phyloP scores from a whole-genome alignment of 2,329 filamentous ascomycete species.

The Byssochlamys sp. region DNA sequence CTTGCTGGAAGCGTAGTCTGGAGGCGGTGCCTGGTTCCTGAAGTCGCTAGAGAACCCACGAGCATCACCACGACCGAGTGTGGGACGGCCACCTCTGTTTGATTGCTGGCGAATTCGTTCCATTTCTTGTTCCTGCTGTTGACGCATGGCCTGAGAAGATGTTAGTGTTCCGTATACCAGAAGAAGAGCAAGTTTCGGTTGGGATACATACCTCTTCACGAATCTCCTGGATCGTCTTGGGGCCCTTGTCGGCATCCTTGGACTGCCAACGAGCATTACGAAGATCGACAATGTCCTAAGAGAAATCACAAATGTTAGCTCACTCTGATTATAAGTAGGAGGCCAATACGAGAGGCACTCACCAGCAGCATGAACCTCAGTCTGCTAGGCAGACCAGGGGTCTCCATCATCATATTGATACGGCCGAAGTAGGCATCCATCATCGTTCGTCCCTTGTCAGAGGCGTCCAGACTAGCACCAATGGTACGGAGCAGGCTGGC shows the following conservation, averaged over 20 bases:
- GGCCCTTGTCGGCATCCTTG: constrained; percentile 85
- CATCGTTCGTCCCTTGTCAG: constrained; percentile 72
- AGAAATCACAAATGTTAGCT: not conserved
- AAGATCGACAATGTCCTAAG: constrained; percentile 70
- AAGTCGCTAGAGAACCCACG: constrained; percentile 70
- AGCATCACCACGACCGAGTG: constrained; percentile 73
- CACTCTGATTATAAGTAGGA: not conserved
- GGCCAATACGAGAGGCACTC: constrained; percentile 11
- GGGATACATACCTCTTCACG: constrained; percentile 58
- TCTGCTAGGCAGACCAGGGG: constrained; percentile 73
- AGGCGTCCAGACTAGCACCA: constrained; percentile 71
- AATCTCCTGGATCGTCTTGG: constrained; percentile 91
- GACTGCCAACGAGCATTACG: constrained; percentile 68
- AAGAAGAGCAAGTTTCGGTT: not conserved
- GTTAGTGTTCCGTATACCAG: constrained; percentile 5
- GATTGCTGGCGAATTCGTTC: constrained; percentile 45
- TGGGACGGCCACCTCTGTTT: constrained; percentile 56
- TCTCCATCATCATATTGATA: constrained; percentile 71
- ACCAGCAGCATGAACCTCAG: constrained; percentile 89
- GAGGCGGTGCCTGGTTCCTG: constrained; percentile 57
- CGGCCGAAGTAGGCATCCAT: constrained; percentile 91
- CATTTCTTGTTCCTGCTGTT: constrained; percentile 70
- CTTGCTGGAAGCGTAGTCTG: constrained; percentile 63
- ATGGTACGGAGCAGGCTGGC: constrained; percentile 88
- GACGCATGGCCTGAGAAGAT: constrained; percentile 51